Conservation (phyloP, 75 land plant species). For the Cupressus sempervirens region DNA sequence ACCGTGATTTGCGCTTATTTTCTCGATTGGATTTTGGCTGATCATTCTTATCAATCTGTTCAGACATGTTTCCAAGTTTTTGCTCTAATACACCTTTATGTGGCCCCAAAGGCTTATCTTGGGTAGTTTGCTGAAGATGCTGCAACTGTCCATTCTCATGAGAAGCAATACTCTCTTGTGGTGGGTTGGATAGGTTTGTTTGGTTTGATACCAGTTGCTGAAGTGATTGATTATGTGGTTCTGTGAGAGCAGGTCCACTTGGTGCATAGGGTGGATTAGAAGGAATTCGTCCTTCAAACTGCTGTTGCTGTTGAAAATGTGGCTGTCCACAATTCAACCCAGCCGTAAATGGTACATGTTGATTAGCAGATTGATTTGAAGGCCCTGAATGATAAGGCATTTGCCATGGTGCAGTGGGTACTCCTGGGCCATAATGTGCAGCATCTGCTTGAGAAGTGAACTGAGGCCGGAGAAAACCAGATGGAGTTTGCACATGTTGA, state of each 20-base stretch:
- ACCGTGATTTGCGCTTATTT: slow-evolving; percentile 12
- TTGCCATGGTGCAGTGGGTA: not conserved
- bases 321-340: not conserved
- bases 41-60: not conserved
- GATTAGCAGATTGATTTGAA: not conserved
- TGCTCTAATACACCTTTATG: not conserved
- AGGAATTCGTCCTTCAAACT: slow-evolving; percentile 4
- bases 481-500: not conserved
- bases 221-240: not conserved
- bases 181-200: slow-evolving; percentile 3
- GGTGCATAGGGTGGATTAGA: slow-evolving; percentile 8
- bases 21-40: not conserved
- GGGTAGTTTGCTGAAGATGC: slow-evolving; percentile 2
- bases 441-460: slow-evolving; percentile 10
- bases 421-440: not conserved
- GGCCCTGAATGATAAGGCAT: slow-evolving; percentile 6
- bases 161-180: not conserved
- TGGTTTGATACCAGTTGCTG: slow-evolving; percentile 9
- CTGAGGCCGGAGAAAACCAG: slow-evolving; percentile 3
- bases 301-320: slow-evolving; percentile 2
- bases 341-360: not conserved
- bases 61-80: not conserved
- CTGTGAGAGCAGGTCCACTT: slow-evolving; percentile 1
- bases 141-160: slow-evolving; percentile 3
- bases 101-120: slow-evolving; percentile 2